Evolutionary conservation across 148 eudicot species (phyloP).

Genomic region (Bassia scoparia): DNA sequence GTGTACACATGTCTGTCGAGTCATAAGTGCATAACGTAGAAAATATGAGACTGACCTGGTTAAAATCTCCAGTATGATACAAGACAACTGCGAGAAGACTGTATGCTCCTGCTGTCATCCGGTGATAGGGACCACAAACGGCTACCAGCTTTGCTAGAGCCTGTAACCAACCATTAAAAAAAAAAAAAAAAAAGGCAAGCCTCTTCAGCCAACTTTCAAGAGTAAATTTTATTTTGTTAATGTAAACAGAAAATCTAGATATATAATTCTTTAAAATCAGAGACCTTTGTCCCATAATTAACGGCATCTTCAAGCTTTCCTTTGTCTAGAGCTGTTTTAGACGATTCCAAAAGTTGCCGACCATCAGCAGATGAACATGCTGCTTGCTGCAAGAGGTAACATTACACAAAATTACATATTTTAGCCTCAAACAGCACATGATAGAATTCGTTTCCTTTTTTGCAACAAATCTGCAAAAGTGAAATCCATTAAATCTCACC

Average conservation of each 20-base stretch:
- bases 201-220: not conserved
- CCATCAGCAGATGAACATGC: conserved; percentile 99
- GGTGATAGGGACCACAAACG: conserved; percentile 99
- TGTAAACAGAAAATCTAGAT: not conserved
- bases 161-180: conserved; percentile 43
- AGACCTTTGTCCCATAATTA: conserved; percentile 95
- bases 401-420: conserved; percentile 4
- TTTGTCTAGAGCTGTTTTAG: conserved; percentile 97
- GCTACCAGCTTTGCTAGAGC: conserved; percentile 97
- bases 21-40: not conserved
- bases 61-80: conserved; percentile 99
- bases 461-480: conserved; percentile 6
- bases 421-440: conserved; percentile 17
- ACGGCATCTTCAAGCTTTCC: conserved; percentile 99
- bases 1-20: not conserved
- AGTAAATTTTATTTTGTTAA: not conserved
- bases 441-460: conserved; percentile 1
- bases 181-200: conserved; percentile 1
- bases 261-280: conserved; percentile 6
- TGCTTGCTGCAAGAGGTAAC: conserved; percentile 73
- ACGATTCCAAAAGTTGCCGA: conserved; percentile 92
- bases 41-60: conserved; percentile 61
- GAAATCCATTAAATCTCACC: conserved; percentile 47
- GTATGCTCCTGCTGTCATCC: conserved; percentile 99
- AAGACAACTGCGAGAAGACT: conserved; percentile 98